Conservation (phyloP, 2,329 filamentous ascomycete species). For the Aspergillus puulaauensis region DNA sequence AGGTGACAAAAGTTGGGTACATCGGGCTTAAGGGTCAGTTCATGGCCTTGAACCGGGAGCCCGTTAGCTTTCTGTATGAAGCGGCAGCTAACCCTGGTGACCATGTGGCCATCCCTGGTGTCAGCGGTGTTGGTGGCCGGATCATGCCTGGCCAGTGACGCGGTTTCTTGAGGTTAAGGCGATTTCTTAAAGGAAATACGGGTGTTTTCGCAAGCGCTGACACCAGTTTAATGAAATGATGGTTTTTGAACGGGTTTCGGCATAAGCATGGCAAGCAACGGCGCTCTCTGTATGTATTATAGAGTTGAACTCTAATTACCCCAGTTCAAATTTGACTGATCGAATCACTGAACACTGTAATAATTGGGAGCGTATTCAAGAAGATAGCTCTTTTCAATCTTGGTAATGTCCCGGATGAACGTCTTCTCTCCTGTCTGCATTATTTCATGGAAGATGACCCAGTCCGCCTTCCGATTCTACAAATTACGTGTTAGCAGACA, state of each 20-base stretch:
- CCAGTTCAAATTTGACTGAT: constrained; percentile 12
- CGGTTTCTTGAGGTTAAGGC: not conserved
- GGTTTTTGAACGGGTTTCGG: not conserved
- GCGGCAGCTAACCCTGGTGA: constrained; percentile 88
- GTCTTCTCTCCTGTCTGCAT: constrained; percentile 86
- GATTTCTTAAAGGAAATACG: not conserved
- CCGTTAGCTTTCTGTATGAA: constrained; percentile 87
- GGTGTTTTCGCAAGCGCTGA: not conserved
- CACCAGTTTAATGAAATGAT: not conserved
- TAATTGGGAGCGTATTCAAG: constrained; percentile 84
- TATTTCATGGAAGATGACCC: constrained; percentile 93
- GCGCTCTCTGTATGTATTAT: not conserved
- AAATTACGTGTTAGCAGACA: constrained; percentile 12
- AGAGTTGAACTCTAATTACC: constrained; percentile 10
- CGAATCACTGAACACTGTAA: constrained; percentile 59
- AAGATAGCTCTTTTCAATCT: constrained; percentile 90
- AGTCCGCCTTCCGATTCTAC: constrained; percentile 85
- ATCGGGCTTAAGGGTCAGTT: constrained; percentile 93
- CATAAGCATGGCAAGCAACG: not conserved
- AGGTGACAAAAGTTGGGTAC: constrained; percentile 76
- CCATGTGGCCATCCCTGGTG: constrained; percentile 58
- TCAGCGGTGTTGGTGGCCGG: constrained; percentile 39
- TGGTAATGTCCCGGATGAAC: constrained; percentile 88
- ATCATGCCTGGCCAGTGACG: constrained; percentile 44
- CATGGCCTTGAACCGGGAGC: constrained; percentile 80